Base-by-base conservation (phyloP, 805 yeast genomes). In the Candida nemodendra region DNA sequence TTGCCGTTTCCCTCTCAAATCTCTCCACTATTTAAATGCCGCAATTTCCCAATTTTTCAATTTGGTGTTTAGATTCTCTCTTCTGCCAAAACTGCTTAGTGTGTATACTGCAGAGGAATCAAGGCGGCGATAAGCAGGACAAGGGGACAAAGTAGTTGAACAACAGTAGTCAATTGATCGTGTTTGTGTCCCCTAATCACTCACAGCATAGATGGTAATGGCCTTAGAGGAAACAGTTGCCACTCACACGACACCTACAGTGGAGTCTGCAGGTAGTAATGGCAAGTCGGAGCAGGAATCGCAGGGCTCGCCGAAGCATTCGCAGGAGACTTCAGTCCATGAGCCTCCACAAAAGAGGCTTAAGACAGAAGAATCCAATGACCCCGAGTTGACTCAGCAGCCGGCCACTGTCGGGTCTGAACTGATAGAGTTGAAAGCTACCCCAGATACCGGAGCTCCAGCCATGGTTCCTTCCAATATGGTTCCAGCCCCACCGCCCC, bases 401-500 rank as follows among this genome's bases (percentile, higher is more conserved):
- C 21, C 18, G 17, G 19, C 16, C 21, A 18, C 32, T 21, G 34
- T 18, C 3, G 35, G 30, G 27, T 16, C 34, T 9, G 21, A 23
- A 21, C 32, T 27, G 22, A 21, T 11, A 11, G 24, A 21, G 11
- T 11, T 25, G 13, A 32, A 30, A 9, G 38, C 45, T 7, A 34
- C 34, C n/a, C 27, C 45, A 14, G 52, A 46, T 8, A 36, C 45
- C 1, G 51, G 55, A 14, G 50, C 50, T 11, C 56, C 53, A 4
- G 52, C 47, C 2, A 44, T 54, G 30, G 50, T 54, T 18, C 45
- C 55, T n/a, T 44, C 44, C 22, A 62, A 57, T 8, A 54, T 64
- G 59, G 62, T 53, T 11, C 88, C 93, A 2, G 91, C 90, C 3
- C 90, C 93, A 9, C 74, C 77, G 41, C 93, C 93, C 1, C 76